A percentile compares a stretch with the other conserved stretches of the same genome.
Conservation (phyloP, 768 basidiomycete species). For the Tubosaeta sp. region DNA sequence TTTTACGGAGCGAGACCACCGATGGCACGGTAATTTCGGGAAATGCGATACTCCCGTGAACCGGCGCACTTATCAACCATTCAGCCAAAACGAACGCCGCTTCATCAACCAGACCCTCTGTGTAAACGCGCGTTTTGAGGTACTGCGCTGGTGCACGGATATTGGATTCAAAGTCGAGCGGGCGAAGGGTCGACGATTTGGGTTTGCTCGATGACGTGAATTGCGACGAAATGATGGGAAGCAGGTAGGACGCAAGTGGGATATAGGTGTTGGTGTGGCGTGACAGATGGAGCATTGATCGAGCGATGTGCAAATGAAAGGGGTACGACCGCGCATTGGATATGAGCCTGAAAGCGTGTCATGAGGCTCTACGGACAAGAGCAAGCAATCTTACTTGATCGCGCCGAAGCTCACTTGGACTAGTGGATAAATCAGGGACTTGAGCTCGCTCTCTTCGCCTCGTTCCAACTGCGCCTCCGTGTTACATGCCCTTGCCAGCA, state of each 20-base stretch:
- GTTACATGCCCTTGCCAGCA: conserved; percentile 79
- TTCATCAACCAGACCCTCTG: conserved; percentile 82
- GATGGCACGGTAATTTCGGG: conserved; percentile 88
- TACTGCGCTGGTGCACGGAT: conserved; percentile 89
- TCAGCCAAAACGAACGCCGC: conserved; percentile 72
- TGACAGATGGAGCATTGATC: conserved; percentile 82
- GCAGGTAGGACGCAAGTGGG: conserved; percentile 80
- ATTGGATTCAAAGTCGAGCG: conserved; percentile 82
- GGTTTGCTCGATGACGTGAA: conserved; percentile 65
- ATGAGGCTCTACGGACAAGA: not conserved
- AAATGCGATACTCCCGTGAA: conserved; percentile 87
- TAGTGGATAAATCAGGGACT: conserved; percentile 89
- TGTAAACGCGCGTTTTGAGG: conserved; percentile 80
- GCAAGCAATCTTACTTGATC: conserved; percentile 60
- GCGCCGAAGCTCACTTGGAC: conserved; percentile 93
- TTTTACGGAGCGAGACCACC: conserved; percentile 63
- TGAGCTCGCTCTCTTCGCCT: conserved; percentile 69
- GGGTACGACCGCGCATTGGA: conserved; percentile 91
- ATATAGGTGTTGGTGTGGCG: conserved; percentile 82
- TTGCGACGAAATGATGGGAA: conserved; percentile 79
- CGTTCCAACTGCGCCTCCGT: conserved; percentile 47
- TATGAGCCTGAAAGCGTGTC: conserved; percentile 59
- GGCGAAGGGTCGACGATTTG: conserved; percentile 81
- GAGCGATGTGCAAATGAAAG: conserved; percentile 88
- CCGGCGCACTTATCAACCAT: conserved; percentile 65